Evolutionary conservation across 2,329 filamentous ascomycete genomes (phyloP), one percentile per base, ranked within the genome.

Genomic region (Aureobasidium mangrovei): DNA sequence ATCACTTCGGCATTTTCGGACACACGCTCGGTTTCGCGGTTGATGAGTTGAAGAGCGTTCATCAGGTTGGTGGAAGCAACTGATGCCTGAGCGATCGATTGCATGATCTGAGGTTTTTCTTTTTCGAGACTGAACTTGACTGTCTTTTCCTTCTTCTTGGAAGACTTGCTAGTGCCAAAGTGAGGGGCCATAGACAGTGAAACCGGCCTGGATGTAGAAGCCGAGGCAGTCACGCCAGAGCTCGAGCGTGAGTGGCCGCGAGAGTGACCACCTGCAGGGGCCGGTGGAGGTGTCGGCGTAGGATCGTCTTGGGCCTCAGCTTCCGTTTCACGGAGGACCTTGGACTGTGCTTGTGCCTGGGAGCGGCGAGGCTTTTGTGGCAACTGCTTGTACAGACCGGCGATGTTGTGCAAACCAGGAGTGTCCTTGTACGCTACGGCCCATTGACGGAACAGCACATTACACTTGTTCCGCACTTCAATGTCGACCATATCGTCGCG

Each of bases 61-160:
- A 85, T 78, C 38, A 98, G 76, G 66, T 95, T 95, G 0, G 88
- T 96, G n/a, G 89, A 85, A 3, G 90, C 88, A 38, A 97, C 87
- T 0, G 88, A 91, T 0, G 91, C 83, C 44, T 91, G 88, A 3
- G 91, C 93, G 59, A 98, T 90, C n/a, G 85, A 82, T 58, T 85
- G 82, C 60, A 95, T 85, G 74, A 98, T 90, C 57, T 86, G 78
- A 0, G 87, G 86, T 68, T 91, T 91, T 69, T 97, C 93, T 38
- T 82, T 85, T 62, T 94, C 88, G 0, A 97, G 76, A 65, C 86
- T 88, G 74, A 97, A 96, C 0, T 81, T 74, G 59, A 68, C 69
- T 51, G 76, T 76, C 56, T 77, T 82, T 62, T 69, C 64, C 56
- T 71, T 73, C 58, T 65, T 74, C 47, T 63, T 68, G 54, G 65